A percentile compares a stretch with the other conserved stretches of the same genome.
Evolutionary conservation across 2,329 filamentous ascomycete species (phyloP).

Genomic region (Blastomyces percursus): DNA sequence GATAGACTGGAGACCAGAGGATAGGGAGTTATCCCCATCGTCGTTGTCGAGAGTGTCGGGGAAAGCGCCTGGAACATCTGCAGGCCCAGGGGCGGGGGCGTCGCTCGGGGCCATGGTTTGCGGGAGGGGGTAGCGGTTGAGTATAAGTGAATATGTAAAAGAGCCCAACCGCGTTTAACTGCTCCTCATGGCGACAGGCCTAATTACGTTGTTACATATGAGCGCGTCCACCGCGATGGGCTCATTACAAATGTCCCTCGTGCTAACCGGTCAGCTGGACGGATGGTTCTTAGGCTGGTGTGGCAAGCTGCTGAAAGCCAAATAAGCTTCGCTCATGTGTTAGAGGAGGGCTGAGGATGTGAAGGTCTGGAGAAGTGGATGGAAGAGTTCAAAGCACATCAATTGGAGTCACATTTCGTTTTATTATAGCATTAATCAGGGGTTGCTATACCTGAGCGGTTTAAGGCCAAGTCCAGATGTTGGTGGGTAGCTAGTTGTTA

Average conservation of each 20-base stretch:
- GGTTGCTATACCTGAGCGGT: neutral
- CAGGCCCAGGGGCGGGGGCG: neutral
- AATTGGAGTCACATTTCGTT: neutral
- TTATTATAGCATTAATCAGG: neutral
- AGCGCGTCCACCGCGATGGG: neutral
- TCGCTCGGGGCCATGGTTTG: neutral
- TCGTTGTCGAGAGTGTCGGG: constrained; percentile 23
- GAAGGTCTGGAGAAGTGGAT: neutral
- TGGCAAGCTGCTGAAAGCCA: neutral
- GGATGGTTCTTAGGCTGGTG: neutral
- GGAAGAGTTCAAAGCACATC: neutral
- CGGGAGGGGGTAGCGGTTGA: neutral
- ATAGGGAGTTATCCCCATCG: constrained; percentile 10
- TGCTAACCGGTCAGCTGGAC: neutral
- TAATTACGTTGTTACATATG: neutral
- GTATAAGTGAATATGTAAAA: neutral
- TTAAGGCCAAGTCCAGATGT: neutral
- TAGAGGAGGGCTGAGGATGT: too few relatives aligned
- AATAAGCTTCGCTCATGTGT: neutral
- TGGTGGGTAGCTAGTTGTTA: neutral
- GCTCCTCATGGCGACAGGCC: neutral
- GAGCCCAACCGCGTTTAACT: neutral
- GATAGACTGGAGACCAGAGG: constrained; percentile 34
- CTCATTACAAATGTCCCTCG: neutral
- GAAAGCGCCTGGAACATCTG: constrained; percentile 40